phyloP scores from a whole-genome alignment of 148 eudicot species.

The Nyssa sinensis region DNA sequence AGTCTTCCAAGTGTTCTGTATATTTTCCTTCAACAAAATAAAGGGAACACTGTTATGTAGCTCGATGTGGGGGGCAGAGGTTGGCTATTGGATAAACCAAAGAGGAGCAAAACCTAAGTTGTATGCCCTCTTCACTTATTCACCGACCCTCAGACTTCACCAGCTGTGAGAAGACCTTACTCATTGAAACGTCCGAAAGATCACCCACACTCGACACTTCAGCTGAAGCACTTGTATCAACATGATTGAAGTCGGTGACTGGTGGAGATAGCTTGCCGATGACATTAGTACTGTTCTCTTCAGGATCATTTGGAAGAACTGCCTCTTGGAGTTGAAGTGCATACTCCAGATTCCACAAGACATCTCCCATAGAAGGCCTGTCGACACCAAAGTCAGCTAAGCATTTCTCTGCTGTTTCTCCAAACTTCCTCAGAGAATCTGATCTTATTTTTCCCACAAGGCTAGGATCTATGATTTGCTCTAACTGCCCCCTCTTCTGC shows the following conservation, averaged over 20 bases:
- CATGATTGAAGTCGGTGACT: conserved; percentile 32
- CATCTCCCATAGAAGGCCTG: conserved; percentile 31
- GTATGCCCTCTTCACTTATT: not conserved
- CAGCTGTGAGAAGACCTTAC: conserved; percentile 72
- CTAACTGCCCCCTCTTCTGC: conserved; percentile 27
- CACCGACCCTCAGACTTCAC: conserved; percentile 60
- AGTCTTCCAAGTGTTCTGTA: not conserved
- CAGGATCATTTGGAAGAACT: conserved; percentile 25
- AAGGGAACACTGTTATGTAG: not conserved
- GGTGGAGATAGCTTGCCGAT: conserved; percentile 16
- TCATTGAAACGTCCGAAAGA: conserved; percentile 66
- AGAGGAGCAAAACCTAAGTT: no score
- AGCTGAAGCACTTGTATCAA: conserved; percentile 30
- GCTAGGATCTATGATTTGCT: conserved; percentile 26
- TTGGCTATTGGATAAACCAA: no score
- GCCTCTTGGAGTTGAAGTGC: conserved; percentile 32
- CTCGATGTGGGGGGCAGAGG: not conserved
- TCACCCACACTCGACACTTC: conserved; percentile 37
- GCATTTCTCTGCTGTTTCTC: conserved; percentile 30
- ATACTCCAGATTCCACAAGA: conserved; percentile 32
- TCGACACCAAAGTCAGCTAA: conserved; percentile 33
- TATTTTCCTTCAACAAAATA: not conserved
- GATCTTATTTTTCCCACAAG: conserved; percentile 23
- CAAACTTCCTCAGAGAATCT: conserved; percentile 26
- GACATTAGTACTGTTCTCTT: conserved; percentile 24